phyloP scores from a whole-genome alignment of 306 rosid genomes.

The Alnus rubra region DNA sequence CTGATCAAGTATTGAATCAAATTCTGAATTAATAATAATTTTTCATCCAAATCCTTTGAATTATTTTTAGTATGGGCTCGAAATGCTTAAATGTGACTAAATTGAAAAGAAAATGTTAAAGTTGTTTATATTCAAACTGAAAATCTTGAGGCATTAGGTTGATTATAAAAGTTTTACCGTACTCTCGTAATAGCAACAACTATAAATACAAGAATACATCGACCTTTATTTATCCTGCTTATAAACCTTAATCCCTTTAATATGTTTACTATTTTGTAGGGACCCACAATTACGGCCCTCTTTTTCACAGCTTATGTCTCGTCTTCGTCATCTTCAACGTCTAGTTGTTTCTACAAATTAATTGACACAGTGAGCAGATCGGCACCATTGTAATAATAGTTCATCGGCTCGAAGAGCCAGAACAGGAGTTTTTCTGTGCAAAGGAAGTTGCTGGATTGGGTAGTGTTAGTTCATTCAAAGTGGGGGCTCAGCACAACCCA shows the following conservation, averaged over 20 bases:
- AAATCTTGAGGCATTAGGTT: background rate
- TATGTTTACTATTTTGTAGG: conserved; percentile 46
- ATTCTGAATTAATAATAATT: background rate
- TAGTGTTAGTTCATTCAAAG: conserved; percentile 77
- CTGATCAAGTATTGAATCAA: background rate
- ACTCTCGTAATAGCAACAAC: background rate
- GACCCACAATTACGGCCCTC: conserved; percentile 95
- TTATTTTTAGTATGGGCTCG: background rate
- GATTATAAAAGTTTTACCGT: background rate
- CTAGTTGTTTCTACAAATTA: conserved; percentile 47
- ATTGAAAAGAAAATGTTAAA: background rate
- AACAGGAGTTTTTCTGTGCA: conserved; percentile 37
- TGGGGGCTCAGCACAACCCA: conserved; percentile 61
- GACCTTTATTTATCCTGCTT: background rate
- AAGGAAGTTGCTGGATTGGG: conserved; percentile 42
- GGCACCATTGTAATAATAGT: conserved; percentile 48
- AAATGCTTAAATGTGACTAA: background rate
- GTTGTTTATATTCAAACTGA: background rate
- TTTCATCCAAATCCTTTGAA: background rate
- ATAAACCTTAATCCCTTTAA: conserved; percentile 8
- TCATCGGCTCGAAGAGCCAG: conserved; percentile 73
- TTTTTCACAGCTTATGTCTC: conserved; percentile 77
- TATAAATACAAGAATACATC: background rate
- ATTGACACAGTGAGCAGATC: conserved; percentile 38
- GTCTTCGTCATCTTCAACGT: conserved; percentile 59